Base-by-base conservation (phyloP, 371 early-diverging fungal genomes). In the Mucor lusitanicus region DNA sequence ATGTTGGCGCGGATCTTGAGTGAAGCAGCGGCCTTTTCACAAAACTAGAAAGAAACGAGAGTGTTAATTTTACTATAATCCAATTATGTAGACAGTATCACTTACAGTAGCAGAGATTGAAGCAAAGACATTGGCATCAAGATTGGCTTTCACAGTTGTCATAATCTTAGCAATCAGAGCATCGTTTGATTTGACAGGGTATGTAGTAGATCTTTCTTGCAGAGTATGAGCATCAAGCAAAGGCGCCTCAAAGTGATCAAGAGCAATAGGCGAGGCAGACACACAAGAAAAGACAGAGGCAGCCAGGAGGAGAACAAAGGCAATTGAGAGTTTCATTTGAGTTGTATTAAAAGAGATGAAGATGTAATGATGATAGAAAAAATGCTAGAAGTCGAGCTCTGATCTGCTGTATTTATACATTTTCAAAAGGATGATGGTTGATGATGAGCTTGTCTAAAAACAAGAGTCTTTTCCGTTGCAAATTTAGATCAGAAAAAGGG, bases 71-170 rank as follows among this genome's bases (percentile, higher is more conserved):
- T 13, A 13, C 11, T 37, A 13, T 2, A 1, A 5, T 37, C 1
- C 2, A 37, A 1, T 13, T 35, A 35, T 35, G 35, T n/a, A n/a
- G n/a, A 35, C 11, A 40, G 5, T 40, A 4, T 2, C 17, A 17
- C 71, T 70, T 73, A 73, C 74, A 30, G 56, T 61, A 25, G 64
- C 72, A 67, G 70, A 61, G 17, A 70, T 50, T 1, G 61, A 46
- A 28, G 62, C 57, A 23, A 65, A 70, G 6, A 70, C 62, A 6
- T 53, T 61, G 25, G 65, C 63, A 19, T 70, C 3, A 11, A 70
- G 54, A 50, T 70, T 61, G 53, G 66, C 53, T 33, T 65, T 62
- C 15, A 70, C 13, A 11, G 9, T 30, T 3, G 62, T 44, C 62
- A 70, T 65, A 23, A 75, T 53, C 19, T 72, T 59, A 25, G 54